Percentiles rank a stretch among this genome's conserved stretches.
Conservation (phyloP, 169 alveolate genomes). For the Babesia sp. region DNA sequence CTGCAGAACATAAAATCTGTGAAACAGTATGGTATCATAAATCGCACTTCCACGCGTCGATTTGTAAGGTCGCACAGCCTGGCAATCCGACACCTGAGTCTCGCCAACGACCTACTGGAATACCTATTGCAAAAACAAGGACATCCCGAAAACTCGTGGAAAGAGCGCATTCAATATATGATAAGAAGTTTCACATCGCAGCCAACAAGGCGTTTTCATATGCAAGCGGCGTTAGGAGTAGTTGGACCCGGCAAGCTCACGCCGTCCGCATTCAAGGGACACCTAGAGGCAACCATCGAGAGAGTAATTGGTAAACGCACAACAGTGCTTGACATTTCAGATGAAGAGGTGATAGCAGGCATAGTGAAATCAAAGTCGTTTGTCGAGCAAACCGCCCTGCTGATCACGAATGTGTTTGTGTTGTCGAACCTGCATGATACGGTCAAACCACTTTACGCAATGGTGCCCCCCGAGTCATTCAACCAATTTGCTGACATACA, state of each 20-base stretch:
- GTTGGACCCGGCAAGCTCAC: slow-evolving; percentile 7
- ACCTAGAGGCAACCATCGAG: slow-evolving; percentile 15
- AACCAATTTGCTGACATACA: slow-evolving; percentile 30
- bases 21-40: neutral
- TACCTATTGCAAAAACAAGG: slow-evolving; percentile 25
- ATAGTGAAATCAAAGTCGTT: slow-evolving; percentile 19
- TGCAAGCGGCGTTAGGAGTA: neutral
- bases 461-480: slow-evolving; percentile 36
- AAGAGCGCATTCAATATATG: neutral
- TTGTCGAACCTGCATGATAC: neutral
- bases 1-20: neutral
- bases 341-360: neutral
- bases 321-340: neutral
- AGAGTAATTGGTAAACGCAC: neutral
- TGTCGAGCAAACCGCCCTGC: slow-evolving; percentile 19
- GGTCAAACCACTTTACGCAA: slow-evolving; percentile 43
- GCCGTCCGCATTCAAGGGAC: slow-evolving; percentile 17
- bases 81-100: neutral
- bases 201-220: neutral
- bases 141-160: slow-evolving; percentile 26
- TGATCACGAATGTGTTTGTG: slow-evolving; percentile 15
- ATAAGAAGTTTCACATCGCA: neutral
- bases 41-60: too few species aligned
- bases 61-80: neutral
- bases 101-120: neutral